Percentiles rank a stretch among this genome's conserved stretches.
Evolutionary conservation across 139 green algal species (phyloP).

Genomic region (Closterium sp.): DNA sequence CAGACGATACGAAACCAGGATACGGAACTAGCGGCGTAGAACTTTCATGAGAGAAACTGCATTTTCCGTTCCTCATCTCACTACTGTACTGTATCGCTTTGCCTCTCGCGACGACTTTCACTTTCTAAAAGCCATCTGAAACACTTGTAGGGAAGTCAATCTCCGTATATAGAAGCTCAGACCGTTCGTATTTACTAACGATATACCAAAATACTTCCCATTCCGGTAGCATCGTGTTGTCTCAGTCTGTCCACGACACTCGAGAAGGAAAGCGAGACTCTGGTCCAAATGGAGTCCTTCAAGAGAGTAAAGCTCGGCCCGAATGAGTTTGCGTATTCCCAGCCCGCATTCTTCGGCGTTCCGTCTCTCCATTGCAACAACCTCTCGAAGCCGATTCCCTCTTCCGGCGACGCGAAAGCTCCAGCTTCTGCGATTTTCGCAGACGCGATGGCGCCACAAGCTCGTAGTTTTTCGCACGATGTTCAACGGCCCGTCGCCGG

Average conservation of each 20-base stretch:
- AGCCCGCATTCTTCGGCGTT: background rate
- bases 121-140: too few species aligned
- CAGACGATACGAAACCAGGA: too few species aligned
- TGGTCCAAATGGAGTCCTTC: background rate
- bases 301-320: background rate
- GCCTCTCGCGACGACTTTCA: too few species aligned
- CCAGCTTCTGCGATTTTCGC: background rate
- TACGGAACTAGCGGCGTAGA: too few species aligned
- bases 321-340: background rate
- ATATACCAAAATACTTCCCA: too few species aligned
- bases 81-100: too few species aligned
- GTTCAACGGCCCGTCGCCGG: background rate
- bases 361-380: background rate
- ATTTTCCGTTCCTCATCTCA: too few species aligned
- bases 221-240: background rate
- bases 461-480: background rate
- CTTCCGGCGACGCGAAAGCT: background rate
- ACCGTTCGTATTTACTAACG: too few species aligned
- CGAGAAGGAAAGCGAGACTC: background rate
- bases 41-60: too few species aligned
- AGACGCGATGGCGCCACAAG: background rate
- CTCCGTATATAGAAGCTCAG: too few species aligned
- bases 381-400: background rate
- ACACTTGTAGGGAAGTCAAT: too few species aligned
- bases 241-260: background rate